A percentile compares a stretch with the other conserved stretches of the same genome.
These are phyloP conservation scores for Vanilla planifolia DNA, from an alignment of 106 monocot species.

Conservation along the genomic window DNA sequence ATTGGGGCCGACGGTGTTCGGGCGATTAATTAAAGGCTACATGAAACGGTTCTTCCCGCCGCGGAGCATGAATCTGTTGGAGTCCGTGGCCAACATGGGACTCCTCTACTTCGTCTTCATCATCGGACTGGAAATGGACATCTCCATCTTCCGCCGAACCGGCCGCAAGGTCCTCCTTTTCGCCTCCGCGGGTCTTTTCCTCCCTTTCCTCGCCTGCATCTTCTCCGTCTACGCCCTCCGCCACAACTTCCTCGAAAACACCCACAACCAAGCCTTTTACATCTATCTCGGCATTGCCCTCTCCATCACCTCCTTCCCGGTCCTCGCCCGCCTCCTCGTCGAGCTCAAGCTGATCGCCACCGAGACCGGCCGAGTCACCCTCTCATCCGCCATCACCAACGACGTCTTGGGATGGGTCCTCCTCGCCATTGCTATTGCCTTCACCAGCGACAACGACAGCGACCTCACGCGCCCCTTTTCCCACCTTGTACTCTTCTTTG, in stretches of 20 bases:
- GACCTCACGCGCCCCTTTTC: neutral
- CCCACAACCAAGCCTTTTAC: neutral
- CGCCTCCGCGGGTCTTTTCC: conserved; percentile 15
- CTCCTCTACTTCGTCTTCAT: conserved; percentile 40
- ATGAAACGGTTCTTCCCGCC: conserved; percentile 24
- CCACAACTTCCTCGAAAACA: neutral
- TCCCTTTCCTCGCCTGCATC: conserved; percentile 16
- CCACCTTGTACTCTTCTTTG: conserved; percentile 16
- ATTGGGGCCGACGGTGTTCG: conserved; percentile 39
- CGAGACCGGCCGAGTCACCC: conserved; percentile 52
- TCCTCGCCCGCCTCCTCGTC: conserved; percentile 27
- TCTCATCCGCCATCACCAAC: conserved; percentile 27
- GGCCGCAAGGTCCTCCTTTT: conserved; percentile 30
- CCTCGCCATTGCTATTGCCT: conserved; percentile 18
- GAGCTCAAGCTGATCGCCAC: conserved; percentile 53
- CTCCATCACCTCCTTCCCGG: conserved; percentile 36
- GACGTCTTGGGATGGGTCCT: conserved; percentile 31
- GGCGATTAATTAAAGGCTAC: conserved; percentile 15
- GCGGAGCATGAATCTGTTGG: conserved; percentile 19
- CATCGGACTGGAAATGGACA: conserved; percentile 57
- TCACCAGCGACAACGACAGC: neutral
- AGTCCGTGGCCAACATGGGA: conserved; percentile 27
- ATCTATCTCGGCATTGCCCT: conserved; percentile 18
- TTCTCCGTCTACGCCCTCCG: neutral
- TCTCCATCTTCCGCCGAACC: conserved; percentile 11